Evolutionary conservation across 2,329 filamentous ascomycete genomes (phyloP).

Genomic region (Diaporthe helianthi): DNA sequence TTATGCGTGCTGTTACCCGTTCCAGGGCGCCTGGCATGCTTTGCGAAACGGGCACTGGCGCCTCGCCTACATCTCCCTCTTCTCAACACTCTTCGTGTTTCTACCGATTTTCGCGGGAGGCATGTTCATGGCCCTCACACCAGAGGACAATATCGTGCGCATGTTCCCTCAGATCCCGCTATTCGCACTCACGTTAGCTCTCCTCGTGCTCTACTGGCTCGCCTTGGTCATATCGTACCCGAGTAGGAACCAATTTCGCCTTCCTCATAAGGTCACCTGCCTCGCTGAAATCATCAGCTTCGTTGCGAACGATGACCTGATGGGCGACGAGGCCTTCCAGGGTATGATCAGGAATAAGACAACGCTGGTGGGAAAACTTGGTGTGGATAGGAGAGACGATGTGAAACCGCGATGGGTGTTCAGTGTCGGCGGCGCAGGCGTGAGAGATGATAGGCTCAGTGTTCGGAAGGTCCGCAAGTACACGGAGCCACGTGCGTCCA

Average conservation of each 20-base stretch:
- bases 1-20: slow-evolving; percentile 71
- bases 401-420: slow-evolving; percentile 62
- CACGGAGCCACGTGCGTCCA: slow-evolving; percentile 48
- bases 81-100: slow-evolving; percentile 65
- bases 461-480: slow-evolving; percentile 53
- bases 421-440: slow-evolving; percentile 47
- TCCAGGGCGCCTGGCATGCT: slow-evolving; percentile 66
- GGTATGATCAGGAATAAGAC: slow-evolving; percentile 66
- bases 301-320: slow-evolving; percentile 73
- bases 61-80: slow-evolving; percentile 66
- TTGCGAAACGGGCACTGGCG: slow-evolving; percentile 68
- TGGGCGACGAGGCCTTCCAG: slow-evolving; percentile 76
- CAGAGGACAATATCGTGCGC: slow-evolving; percentile 55
- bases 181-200: slow-evolving; percentile 74
- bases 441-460: slow-evolving; percentile 49
- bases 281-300: slow-evolving; percentile 82
- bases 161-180: slow-evolving; percentile 78
- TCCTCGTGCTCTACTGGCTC: slow-evolving; percentile 74
- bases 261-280: slow-evolving; percentile 76
- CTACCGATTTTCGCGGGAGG: slow-evolving; percentile 74
- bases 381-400: slow-evolving; percentile 55
- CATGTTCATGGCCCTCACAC: slow-evolving; percentile 76
- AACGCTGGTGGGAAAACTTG: slow-evolving; percentile 73
- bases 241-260: slow-evolving; percentile 63
- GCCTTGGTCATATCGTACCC: slow-evolving; percentile 69